phyloP scores from a whole-genome alignment of 768 basidiomycete genomes.

The Xanthoconium purpureum region DNA sequence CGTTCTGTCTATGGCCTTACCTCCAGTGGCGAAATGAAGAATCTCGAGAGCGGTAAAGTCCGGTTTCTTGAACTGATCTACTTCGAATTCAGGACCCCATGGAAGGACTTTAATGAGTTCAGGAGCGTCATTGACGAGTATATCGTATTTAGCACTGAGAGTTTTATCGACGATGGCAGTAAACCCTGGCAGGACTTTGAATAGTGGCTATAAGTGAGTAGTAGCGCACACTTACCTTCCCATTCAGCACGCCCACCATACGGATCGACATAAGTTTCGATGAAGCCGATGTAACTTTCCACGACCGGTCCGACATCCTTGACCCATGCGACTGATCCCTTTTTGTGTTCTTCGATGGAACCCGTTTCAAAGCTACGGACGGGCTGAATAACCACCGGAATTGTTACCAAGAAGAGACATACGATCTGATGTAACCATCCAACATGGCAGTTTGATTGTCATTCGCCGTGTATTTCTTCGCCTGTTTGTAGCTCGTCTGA shows the following conservation, averaged over 20 bases:
- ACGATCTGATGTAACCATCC: slow-evolving; percentile 77
- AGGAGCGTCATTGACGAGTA: slow-evolving; percentile 71
- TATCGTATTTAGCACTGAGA: slow-evolving; percentile 78
- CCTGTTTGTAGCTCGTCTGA: slow-evolving; percentile 38
- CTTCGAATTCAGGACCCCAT: slow-evolving; percentile 69
- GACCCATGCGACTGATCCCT: slow-evolving; percentile 78
- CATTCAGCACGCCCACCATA: slow-evolving; percentile 91
- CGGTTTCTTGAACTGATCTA: slow-evolving; percentile 78
- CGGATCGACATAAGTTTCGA: slow-evolving; percentile 86
- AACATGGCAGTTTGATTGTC: slow-evolving; percentile 73
- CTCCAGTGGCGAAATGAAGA: slow-evolving; percentile 78
- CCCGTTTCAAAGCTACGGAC: slow-evolving; percentile 61
- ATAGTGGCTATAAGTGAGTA: neutral
- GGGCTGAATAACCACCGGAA: neutral
- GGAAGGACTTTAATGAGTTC: slow-evolving; percentile 77
- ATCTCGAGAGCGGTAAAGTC: slow-evolving; percentile 87
- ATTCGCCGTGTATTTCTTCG: slow-evolving; percentile 70
- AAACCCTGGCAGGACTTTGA: slow-evolving; percentile 52
- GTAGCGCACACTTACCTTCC: slow-evolving; percentile 56
- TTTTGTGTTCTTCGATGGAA: slow-evolving; percentile 75
- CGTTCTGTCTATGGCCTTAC: slow-evolving; percentile 35
- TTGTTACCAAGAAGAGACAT: slow-evolving; percentile 16
- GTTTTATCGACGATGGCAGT: slow-evolving; percentile 86
- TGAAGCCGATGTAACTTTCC: slow-evolving; percentile 84
- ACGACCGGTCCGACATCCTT: slow-evolving; percentile 85